phyloP scores from a whole-genome alignment of 2,329 filamentous ascomycete species.

The Didymella pinodella region DNA sequence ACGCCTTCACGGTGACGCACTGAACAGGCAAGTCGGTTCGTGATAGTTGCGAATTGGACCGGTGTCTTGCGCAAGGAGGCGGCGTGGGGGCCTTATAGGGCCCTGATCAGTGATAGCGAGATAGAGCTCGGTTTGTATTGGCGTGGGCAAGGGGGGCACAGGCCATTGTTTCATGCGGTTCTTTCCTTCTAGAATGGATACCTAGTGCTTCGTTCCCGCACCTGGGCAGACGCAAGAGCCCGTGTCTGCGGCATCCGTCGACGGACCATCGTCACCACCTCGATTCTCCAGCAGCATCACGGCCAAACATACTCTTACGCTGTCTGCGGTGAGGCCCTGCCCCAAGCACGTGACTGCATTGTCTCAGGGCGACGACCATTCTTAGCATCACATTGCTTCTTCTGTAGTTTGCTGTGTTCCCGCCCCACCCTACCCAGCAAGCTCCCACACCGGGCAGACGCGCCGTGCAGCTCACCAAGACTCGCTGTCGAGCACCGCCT shows the following conservation, averaged over 20 bases:
- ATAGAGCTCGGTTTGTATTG: conserved; percentile 9
- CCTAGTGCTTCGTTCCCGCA: conserved; percentile 19
- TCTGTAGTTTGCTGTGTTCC: conserved; percentile 15
- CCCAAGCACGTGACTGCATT: conserved; percentile 9
- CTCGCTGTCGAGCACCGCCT: conserved; percentile 11
- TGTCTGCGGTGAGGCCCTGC: not conserved
- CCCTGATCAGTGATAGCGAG: conserved; percentile 4
- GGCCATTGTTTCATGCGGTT: conserved; percentile 20
- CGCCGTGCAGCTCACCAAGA: conserved; percentile 13
- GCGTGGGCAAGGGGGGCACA: conserved; percentile 5
- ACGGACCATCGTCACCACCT: conserved; percentile 13
- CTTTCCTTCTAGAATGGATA: conserved; percentile 19
- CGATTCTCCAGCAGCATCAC: conserved; percentile 14
- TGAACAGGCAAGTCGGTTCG: not conserved
- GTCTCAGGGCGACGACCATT: conserved; percentile 1
- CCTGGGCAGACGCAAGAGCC: conserved; percentile 13
- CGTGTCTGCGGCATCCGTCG: conserved; percentile 13
- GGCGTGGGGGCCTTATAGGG: conserved; percentile 3
- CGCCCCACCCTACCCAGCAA: conserved; percentile 22
- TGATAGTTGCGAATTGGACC: not conserved
- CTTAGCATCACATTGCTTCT: conserved; percentile 13
- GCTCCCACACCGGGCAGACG: conserved; percentile 18
- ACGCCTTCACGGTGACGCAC: conserved; percentile 6
- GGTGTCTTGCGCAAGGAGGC: conserved; percentile 8
- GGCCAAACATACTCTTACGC: not conserved